Evolutionary conservation across 345 rosid species (phyloP), one percentile per base, ranked within the genome.

Genomic region (Pistacia atlantica): DNA sequence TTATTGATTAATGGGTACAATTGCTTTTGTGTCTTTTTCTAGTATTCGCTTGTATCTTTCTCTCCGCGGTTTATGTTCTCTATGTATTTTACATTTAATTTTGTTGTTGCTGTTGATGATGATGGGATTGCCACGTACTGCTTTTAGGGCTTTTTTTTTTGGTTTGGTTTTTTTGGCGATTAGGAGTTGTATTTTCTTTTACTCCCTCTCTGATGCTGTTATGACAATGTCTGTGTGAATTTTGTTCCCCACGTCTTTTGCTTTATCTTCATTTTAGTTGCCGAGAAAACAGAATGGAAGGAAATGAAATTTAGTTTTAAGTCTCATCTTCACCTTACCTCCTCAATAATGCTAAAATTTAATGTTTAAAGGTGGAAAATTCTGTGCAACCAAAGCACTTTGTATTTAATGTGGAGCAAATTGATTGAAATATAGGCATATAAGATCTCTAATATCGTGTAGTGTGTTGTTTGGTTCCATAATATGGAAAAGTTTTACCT

Each of bases 61-160:
- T 46, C 54, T 10, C n/a, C 11, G 14, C 22, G 61, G 20, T 42
- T 72, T 38, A 22, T 38, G n/a, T 72, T 58, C 35, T 58, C 48
- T 58, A 52, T 65, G 13, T 31, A 33, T 69, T 54, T 33, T 37
- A 54, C 12, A 18, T 38, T 71, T 61, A 37, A 14, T 56, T 22
- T 11, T 12, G 45, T 42, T 38, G 48, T 61, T 46, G 28, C 60
- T 45, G 16, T 28, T 28, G 67, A 61, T 8, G 28, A 18, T 6
- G 33, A 49, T 63, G 69, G 61, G 51, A 63, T 49, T 74, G 51
- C 28, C n/a, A 5, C 33, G 1, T 62, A 14, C 31, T 63, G 77
- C n/a, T 63, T 55, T n/a, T 62, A 49, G 76, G 45, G 77, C 69
- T 5, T 51, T 74, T 73, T 25, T 25, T 25, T 25, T 25, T 25